phyloP scores from a whole-genome alignment of 2,329 filamentous ascomycete genomes.

The Decorospora gaudefroyi region DNA sequence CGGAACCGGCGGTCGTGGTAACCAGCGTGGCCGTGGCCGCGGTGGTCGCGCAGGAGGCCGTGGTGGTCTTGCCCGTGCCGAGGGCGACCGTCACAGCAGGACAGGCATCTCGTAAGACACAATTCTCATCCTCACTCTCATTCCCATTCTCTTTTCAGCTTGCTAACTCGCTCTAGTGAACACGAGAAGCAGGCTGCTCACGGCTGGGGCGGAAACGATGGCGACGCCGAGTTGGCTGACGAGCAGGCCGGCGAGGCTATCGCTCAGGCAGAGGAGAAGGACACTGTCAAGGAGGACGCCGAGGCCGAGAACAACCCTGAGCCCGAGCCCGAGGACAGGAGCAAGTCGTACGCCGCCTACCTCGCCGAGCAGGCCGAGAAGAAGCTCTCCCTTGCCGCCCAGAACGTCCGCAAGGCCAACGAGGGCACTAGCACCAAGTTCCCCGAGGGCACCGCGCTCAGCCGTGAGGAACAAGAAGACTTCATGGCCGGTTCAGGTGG shows the following conservation, averaged over 20 bases:
- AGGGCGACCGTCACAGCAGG: conserved; percentile 67
- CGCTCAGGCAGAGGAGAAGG: conserved; percentile 81
- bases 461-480: conserved; percentile 63
- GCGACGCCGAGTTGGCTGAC: conserved; percentile 82
- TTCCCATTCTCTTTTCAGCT: no score
- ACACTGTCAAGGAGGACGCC: conserved; percentile 48
- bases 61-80: conserved; percentile 50
- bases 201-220: conserved; percentile 85
- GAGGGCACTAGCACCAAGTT: conserved; percentile 96
- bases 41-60: conserved; percentile 55
- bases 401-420: conserved; percentile 84
- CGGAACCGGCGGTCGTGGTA: conserved; percentile 27
- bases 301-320: conserved; percentile 54
- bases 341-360: conserved; percentile 88
- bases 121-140: not conserved
- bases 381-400: conserved; percentile 70
- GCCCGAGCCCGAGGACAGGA: conserved; percentile 76
- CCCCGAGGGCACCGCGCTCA: conserved; percentile 74
- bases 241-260: conserved; percentile 91
- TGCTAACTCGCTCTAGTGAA: conserved; percentile 60
- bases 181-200: conserved; percentile 86
- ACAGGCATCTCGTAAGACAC: conserved; percentile 61
- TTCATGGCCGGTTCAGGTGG: conserved; percentile 75
- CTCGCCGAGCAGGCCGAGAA: conserved; percentile 76
- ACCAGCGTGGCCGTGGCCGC: conserved; percentile 52